These are phyloP conservation scores for Lipomyces mesembrius DNA, from an alignment of 805 yeast species.

Conservation along the genomic window DNA sequence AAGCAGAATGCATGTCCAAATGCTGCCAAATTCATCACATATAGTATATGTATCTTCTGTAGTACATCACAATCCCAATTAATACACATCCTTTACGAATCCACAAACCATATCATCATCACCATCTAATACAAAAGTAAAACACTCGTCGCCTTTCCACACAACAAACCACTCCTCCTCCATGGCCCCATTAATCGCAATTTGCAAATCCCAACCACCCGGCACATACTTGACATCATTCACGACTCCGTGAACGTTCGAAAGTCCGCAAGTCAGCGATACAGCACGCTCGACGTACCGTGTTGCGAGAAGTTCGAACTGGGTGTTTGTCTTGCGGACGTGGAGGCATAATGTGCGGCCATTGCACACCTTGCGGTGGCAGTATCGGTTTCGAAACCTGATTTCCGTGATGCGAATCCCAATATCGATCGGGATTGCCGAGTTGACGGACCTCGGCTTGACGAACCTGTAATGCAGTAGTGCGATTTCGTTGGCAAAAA, in stretches of 20 bases:
- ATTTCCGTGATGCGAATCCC: neutral
- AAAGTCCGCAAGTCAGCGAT: neutral
- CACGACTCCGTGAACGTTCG: slow-evolving; percentile 3
- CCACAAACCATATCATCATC: slow-evolving; percentile 1
- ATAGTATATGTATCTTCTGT: neutral
- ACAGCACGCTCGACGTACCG: neutral
- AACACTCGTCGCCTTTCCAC: neutral
- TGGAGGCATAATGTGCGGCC: neutral
- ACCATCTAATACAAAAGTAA: neutral
- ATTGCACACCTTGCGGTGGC: neutral
- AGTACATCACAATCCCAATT: neutral
- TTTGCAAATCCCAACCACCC: neutral
- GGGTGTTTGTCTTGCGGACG: neutral
- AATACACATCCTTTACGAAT: neutral
- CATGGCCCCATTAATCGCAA: neutral
- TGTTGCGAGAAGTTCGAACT: neutral
- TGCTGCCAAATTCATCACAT: neutral
- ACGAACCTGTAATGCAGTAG: neutral
- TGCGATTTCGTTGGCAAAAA: neutral
- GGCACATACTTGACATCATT: neutral
- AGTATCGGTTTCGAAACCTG: neutral
- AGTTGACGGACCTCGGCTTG: neutral
- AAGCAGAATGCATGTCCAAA: no score
- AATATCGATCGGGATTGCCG: neutral
- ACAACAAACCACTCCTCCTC: neutral